Evolutionary conservation across 148 eudicot genomes (phyloP).

Genomic region (Rhododendron henanense): DNA sequence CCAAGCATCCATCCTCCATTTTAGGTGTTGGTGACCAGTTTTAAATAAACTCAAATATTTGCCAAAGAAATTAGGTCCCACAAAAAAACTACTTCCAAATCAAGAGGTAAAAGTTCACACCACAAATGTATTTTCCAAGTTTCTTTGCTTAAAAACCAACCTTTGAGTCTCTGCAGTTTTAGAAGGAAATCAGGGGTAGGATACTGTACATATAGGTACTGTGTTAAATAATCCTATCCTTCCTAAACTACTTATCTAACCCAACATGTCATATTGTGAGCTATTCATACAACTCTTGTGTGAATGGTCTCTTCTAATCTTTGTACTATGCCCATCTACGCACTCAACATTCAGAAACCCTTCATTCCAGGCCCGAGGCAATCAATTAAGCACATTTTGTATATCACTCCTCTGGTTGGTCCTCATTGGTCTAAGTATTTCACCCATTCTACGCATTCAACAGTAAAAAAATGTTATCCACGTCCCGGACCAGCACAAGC

Average conservation of each 20-base stretch:
- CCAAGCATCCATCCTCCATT: not conserved
- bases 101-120: not conserved
- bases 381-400: not conserved
- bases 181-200: not conserved
- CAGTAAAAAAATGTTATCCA: no score
- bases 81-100: not conserved
- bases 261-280: not conserved
- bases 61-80: not conserved
- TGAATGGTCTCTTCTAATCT: not conserved
- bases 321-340: not conserved
- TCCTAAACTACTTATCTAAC: not conserved
- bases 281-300: not conserved
- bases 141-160: not conserved
- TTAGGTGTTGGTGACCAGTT: not conserved
- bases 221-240: not conserved
- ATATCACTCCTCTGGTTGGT: slow-evolving; percentile 3
- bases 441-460: not conserved
- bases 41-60: not conserved
- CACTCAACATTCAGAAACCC: not conserved
- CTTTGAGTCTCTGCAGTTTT: not conserved
- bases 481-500: not conserved
- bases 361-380: not conserved
- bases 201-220: not conserved
- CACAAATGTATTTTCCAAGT: not conserved
- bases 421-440: not conserved